A percentile compares a stretch with the other conserved stretches of the same genome.
Evolutionary conservation across 2,329 filamentous ascomycete genomes (phyloP).

Genomic region (Hymenoscyphus occultus): DNA sequence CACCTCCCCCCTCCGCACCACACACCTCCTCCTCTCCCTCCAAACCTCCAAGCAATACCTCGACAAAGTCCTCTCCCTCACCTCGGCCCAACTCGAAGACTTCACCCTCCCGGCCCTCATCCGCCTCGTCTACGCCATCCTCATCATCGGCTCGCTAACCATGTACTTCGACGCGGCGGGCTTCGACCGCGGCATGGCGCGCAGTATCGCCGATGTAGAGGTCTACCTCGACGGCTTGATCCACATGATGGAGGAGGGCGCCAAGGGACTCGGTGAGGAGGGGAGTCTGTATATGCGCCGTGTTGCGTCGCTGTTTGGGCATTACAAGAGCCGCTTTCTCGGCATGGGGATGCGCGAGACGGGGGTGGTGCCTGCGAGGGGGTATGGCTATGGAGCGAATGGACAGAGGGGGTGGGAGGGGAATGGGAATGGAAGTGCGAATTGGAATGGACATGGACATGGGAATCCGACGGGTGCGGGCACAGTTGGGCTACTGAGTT

Average conservation of each 20-base stretch:
- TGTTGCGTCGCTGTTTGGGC: slow-evolving; percentile 15
- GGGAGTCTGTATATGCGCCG: slow-evolving; percentile 15
- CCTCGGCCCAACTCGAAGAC: background rate
- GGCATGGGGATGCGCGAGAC: background rate
- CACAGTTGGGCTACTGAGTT: background rate
- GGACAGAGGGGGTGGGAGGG: background rate
- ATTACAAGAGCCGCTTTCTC: slow-evolving; percentile 19
- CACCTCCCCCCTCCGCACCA: slow-evolving; percentile 20
- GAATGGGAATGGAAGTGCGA: background rate
- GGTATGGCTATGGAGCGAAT: background rate
- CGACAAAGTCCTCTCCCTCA: slow-evolving; percentile 20
- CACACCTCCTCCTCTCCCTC: slow-evolving; percentile 22
- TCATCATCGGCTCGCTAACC: slow-evolving; percentile 24
- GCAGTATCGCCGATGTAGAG: slow-evolving; percentile 18
- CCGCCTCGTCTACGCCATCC: slow-evolving; percentile 22
- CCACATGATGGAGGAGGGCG: slow-evolving; percentile 9
- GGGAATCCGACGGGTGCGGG: background rate
- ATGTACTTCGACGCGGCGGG: slow-evolving; percentile 13
- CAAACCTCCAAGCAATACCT: slow-evolving; percentile 24
- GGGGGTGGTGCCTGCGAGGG: background rate
- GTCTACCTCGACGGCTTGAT: slow-evolving; percentile 24
- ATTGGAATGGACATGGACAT: background rate
- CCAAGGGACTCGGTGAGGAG: background rate
- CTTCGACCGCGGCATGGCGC: slow-evolving; percentile 15
- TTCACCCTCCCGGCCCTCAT: slow-evolving; percentile 21